Evolutionary conservation across 805 yeast species (phyloP).

Genomic region (Kazachstania africana): DNA sequence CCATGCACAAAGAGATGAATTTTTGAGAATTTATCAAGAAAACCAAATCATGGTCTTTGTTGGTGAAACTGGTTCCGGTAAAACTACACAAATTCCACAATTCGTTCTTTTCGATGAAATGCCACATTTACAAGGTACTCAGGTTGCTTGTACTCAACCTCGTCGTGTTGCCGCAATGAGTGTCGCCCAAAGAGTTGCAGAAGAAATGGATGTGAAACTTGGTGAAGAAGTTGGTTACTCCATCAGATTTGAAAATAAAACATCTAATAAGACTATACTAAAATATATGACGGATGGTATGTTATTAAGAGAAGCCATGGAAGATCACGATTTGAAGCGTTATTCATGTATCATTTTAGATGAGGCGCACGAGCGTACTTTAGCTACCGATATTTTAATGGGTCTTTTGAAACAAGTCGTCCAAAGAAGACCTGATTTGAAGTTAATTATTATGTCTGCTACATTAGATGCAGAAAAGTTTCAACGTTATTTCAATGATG

Average conservation of each 20-base stretch:
- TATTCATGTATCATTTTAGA: constrained; percentile 88
- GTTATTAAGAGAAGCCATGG: constrained; percentile 95
- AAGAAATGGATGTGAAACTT: constrained; percentile 85
- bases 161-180: constrained; percentile 99
- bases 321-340: constrained; percentile 67
- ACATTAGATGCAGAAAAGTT: constrained; percentile 95
- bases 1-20: constrained; percentile 85
- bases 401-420: constrained; percentile 81
- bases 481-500: constrained; percentile 77
- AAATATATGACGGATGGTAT: constrained; percentile 99
- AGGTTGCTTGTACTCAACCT: constrained; percentile 93
- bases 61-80: constrained; percentile 99
- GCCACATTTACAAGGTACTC: constrained; percentile 74
- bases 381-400: constrained; percentile 94
- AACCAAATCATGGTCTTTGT: constrained; percentile 96
- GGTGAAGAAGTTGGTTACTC: constrained; percentile 95
- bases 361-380: constrained; percentile 97
- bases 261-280: constrained; percentile 66
- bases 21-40: constrained; percentile 67
- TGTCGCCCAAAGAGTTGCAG: constrained; percentile 94
- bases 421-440: constrained; percentile 71
- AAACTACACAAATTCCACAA: constrained; percentile 96
- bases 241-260: constrained; percentile 86
- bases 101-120: constrained; percentile 83
- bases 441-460: constrained; percentile 93